Evolutionary conservation across 108 stramenopile species (phyloP), one percentile per base, ranked within the genome.

Genomic region (Pseudonitzschia multistriata): DNA sequence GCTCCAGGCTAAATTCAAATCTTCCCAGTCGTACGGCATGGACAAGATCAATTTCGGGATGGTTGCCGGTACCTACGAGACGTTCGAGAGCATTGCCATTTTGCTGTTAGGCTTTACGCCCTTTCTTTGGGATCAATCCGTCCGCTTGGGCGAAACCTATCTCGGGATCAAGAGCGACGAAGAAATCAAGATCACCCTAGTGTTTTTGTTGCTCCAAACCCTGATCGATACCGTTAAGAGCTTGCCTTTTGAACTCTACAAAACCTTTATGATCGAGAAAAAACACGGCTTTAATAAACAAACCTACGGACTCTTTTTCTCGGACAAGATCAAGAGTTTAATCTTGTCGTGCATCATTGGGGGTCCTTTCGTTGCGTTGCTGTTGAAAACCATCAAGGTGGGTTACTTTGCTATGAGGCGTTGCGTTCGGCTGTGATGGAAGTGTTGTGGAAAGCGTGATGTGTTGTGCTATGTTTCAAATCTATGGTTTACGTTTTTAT

Each of bases 261-360:
- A 85, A 27, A 96, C 96, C 10, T 99, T 98, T 74, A 75, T 90
- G 27, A 93, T 99, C 60, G 98, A 98, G 73, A 88, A 81, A 62
- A 85, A 91, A 62, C 99, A 99, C 71, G 98, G 98, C 36, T 99
- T 99, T 82, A 99, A 99, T 89, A 98, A 97, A 73, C 86, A 85
- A 66, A 97, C 98, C 6, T 61, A 81, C 3, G 80, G 83, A 24
- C 74, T 98, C 22, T 99, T 96, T 82, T 69, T 96, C 25, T 81
- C 82, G 19, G 99, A 99, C 79, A 96, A 96, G 80, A 37, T 96
- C 68, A 97, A 98, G 76, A 77, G 84, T 22, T 72, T 98, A 28
- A 65, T 79, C 7, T 69, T 99, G 21, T 79, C 83, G 48, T 82
- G 79, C n/a, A 74, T 87, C 19, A 84, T 99, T 69, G 96, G 96